A percentile compares a stretch with the other conserved stretches of the same genome.
Conservation (phyloP, 805 yeast genomes). For the Cyberlindnera euphorbiiphila region DNA sequence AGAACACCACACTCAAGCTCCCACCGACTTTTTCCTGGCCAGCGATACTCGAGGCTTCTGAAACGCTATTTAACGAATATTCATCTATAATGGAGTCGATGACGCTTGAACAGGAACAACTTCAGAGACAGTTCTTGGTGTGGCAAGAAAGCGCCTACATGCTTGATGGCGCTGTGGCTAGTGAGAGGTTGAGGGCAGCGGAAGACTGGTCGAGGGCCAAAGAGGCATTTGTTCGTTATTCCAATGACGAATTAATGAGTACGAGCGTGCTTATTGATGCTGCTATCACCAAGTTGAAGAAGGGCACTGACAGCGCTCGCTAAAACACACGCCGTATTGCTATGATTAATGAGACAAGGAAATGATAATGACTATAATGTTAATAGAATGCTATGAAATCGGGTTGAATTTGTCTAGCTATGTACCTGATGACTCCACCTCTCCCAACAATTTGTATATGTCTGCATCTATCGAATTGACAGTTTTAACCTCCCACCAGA, state of each 20-base stretch:
- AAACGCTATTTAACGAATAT: slow-evolving; percentile 21
- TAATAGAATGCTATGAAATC: background rate
- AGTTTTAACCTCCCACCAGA: slow-evolving; percentile 21
- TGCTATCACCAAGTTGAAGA: slow-evolving; percentile 20
- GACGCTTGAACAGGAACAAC: slow-evolving; percentile 22
- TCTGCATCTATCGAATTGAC: slow-evolving; percentile 12
- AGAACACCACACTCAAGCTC: background rate
- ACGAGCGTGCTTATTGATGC: slow-evolving; percentile 25
- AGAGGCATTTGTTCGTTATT: slow-evolving; percentile 19
- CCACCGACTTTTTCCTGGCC: slow-evolving; percentile 16
- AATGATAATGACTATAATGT: background rate
- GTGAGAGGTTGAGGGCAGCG: slow-evolving; percentile 16
- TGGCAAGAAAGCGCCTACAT: slow-evolving; percentile 29
- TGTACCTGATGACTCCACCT: slow-evolving; percentile 2
- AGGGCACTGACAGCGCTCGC: too few relatives aligned
- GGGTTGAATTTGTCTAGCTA: background rate
- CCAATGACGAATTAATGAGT: slow-evolving; percentile 21
- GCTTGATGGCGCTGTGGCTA: slow-evolving; percentile 23
- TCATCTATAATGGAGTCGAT: slow-evolving; percentile 20
- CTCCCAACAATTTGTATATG: slow-evolving; percentile 3
- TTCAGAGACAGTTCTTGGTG: slow-evolving; percentile 21
- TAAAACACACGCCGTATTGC: too few relatives aligned
- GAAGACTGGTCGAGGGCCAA: slow-evolving; percentile 26
- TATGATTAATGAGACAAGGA: too few relatives aligned
- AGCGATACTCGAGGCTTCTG: slow-evolving; percentile 15